Conservation (phyloP, 2,329 filamentous ascomycete species). For the Uncinocarpus reesii region DNA sequence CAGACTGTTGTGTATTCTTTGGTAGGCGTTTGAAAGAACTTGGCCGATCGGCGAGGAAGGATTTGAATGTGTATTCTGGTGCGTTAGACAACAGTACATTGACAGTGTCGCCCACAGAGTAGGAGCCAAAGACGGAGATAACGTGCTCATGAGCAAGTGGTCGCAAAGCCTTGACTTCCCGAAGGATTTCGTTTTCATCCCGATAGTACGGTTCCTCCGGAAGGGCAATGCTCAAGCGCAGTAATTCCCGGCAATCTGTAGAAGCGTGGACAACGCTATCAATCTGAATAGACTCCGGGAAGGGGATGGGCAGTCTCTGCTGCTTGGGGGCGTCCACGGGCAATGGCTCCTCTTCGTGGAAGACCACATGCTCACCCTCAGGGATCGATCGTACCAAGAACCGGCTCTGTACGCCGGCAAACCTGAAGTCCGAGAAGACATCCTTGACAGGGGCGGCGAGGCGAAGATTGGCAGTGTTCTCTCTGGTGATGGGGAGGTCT, state of each 20-base stretch:
- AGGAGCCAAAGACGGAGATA: constrained; percentile 37
- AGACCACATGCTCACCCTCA: constrained; percentile 49
- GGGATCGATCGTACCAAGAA: constrained; percentile 47
- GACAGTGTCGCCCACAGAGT: constrained; percentile 35
- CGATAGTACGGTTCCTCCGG: constrained; percentile 31
- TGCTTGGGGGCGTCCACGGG: constrained; percentile 26
- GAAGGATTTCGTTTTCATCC: constrained; percentile 32
- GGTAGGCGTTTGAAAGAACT: constrained; percentile 33
- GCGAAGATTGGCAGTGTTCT: constrained; percentile 43
- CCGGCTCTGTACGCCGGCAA: constrained; percentile 51
- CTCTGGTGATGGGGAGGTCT: constrained; percentile 45
- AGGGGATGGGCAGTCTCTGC: constrained; percentile 33
- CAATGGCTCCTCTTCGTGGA: constrained; percentile 49
- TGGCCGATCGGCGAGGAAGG: constrained; percentile 35
- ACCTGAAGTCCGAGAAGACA: constrained; percentile 38
- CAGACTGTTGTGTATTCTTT: constrained; percentile 35
- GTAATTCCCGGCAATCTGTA: constrained; percentile 26
- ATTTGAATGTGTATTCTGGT: constrained; percentile 34
- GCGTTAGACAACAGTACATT: constrained; percentile 36
- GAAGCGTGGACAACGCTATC: constrained; percentile 36
- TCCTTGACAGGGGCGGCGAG: constrained; percentile 42
- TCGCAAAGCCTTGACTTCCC: constrained; percentile 32
- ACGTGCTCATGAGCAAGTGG: constrained; percentile 37
- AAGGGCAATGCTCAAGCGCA: constrained; percentile 33
- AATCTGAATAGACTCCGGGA: constrained; percentile 29